Conservation (phyloP, 2,329 filamentous ascomycete genomes). For the Colletotrichum lindemuthianum region DNA sequence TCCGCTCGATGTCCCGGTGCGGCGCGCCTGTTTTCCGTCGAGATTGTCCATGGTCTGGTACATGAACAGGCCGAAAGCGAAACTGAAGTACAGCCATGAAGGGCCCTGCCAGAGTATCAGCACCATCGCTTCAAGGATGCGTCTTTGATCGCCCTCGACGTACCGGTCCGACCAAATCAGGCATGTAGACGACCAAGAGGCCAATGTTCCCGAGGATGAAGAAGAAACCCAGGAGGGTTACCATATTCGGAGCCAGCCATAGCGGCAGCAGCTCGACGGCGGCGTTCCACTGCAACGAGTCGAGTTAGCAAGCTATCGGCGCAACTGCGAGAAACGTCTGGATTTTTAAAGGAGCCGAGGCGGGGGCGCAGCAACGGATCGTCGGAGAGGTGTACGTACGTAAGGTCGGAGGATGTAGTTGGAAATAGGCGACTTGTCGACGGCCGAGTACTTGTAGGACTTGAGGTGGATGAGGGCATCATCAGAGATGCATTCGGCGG, state of each 20-base stretch:
- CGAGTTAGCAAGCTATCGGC: constrained; percentile 36
- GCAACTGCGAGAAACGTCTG: constrained; percentile 13
- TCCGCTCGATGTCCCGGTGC: constrained; percentile 93
- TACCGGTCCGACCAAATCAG: constrained; percentile 90
- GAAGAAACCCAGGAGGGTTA: constrained; percentile 92
- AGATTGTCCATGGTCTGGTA: constrained; percentile 99
- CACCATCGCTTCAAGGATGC: background rate
- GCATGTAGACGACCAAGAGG: constrained; percentile 80
- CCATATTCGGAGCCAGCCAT: constrained; percentile 98
- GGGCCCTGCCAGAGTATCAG: constrained; percentile 67
- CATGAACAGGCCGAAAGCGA: constrained; percentile 96
- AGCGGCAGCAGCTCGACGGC: constrained; percentile 91
- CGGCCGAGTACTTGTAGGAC: constrained; percentile 95
- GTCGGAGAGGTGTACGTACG: constrained; percentile 65
- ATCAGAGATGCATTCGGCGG: constrained; percentile 82
- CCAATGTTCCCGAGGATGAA: constrained; percentile 90
- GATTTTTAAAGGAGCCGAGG: background rate
- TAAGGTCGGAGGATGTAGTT: constrained; percentile 95
- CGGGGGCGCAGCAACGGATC: constrained; percentile 30
- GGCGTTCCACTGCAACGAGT: constrained; percentile 83
- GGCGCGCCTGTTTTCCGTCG: constrained; percentile 95
- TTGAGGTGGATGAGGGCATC: constrained; percentile 92
- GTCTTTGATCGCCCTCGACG: constrained; percentile 44
- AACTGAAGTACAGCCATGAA: constrained; percentile 94
- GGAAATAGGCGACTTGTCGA: constrained; percentile 95